Conservation (phyloP, 805 yeast species). For the Saccharomycopsis lassenensis region DNA sequence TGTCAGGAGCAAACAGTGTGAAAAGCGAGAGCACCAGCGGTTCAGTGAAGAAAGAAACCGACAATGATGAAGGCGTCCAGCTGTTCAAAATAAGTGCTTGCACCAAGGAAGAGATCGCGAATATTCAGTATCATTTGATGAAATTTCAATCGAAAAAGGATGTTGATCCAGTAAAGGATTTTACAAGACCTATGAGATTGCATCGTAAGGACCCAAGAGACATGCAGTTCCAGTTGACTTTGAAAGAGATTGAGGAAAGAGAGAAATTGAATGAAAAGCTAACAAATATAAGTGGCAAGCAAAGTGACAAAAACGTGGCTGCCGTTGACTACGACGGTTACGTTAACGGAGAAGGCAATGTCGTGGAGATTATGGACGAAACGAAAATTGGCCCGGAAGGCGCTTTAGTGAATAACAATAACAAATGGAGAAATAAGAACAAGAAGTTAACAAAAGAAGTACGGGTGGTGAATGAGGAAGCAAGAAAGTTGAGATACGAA, state of each 20-base stretch:
- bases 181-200: conserved; percentile 73
- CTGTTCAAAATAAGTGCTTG: conserved; percentile 59
- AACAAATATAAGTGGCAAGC: too few relatives aligned
- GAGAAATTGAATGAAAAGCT: conserved; percentile 30
- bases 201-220: conserved; percentile 92
- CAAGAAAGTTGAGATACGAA: conserved; percentile 79
- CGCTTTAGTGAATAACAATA: too few relatives aligned
- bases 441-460: conserved; percentile 81
- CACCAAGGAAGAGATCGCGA: conserved; percentile 56
- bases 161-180: conserved; percentile 61
- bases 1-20: too few relatives aligned
- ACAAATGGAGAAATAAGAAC: conserved; percentile 52
- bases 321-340: neutral
- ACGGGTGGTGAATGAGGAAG: conserved; percentile 68
- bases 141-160: conserved; percentile 65
- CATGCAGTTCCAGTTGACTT: conserved; percentile 72
- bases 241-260: conserved; percentile 57
- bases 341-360: neutral
- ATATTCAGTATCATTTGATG: conserved; percentile 67
- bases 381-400: conserved; percentile 18
- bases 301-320: too few relatives aligned
- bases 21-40: too few relatives aligned
- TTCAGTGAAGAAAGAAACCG: neutral
- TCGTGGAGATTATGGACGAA: neutral
- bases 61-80: conserved; percentile 1